Percentiles rank a stretch among this genome's conserved stretches.
Conservation (phyloP, 208 protist species). For the Crithidia fasciculata region DNA sequence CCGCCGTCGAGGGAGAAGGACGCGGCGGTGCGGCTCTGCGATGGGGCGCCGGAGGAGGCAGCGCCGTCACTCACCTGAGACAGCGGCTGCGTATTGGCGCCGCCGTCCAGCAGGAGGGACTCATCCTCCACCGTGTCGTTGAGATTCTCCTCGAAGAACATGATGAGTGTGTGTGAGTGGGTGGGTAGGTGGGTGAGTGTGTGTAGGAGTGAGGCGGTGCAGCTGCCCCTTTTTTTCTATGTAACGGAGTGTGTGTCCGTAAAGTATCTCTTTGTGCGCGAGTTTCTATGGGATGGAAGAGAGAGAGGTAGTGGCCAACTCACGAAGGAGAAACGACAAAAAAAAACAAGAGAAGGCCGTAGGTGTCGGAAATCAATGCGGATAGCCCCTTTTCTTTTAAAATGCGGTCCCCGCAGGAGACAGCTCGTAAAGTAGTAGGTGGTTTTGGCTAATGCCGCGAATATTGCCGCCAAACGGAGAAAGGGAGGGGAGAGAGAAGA, state of each 20-base stretch:
- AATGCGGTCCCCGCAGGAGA: too few relatives aligned
- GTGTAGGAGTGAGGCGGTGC: background rate
- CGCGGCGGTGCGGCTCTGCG: constrained; percentile 2
- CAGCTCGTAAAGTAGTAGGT: too few relatives aligned
- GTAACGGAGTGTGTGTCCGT: too few relatives aligned
- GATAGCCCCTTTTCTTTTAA: too few relatives aligned
- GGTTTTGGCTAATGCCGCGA: too few relatives aligned
- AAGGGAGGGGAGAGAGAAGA: background rate
- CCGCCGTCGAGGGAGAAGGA: constrained; percentile 14
- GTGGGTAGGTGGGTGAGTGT: constrained; percentile 17
- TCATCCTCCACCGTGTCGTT: constrained; percentile 51
- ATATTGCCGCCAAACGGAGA: background rate
- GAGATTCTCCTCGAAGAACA: constrained; percentile 81
- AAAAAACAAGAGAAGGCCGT: constrained; percentile 6
- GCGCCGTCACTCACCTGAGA: constrained; percentile 30
- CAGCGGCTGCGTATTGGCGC: background rate
- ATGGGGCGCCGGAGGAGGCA: constrained; percentile 30
- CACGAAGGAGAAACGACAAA: background rate
- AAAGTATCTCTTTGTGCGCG: too few relatives aligned
- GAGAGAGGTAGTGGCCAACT: too few relatives aligned
- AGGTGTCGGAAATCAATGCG: too few relatives aligned
- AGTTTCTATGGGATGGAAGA: too few relatives aligned
- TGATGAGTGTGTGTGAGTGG: constrained; percentile 6
- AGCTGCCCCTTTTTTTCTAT: background rate
- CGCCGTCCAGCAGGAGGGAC: constrained; percentile 11